These are phyloP conservation scores for Myochromella boudieri DNA, from an alignment of 768 basidiomycete species.

Conservation along the genomic window DNA sequence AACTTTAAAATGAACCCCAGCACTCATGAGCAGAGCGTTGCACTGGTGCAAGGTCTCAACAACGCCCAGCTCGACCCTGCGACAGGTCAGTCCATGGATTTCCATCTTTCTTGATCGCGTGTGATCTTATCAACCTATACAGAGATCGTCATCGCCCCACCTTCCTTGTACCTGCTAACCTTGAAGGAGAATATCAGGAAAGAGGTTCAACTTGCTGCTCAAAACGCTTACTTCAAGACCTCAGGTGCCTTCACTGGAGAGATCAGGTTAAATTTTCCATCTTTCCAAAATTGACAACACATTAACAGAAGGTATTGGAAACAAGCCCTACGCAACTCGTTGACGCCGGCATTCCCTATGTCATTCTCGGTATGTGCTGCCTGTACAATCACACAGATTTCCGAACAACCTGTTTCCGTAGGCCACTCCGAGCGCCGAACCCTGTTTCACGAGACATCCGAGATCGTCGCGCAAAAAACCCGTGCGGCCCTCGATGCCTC, in stretches of 20 bases:
- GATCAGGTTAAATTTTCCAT: conserved; percentile 74
- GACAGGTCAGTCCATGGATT: conserved; percentile 53
- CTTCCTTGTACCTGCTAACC: conserved; percentile 82
- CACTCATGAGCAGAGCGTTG: conserved; percentile 59
- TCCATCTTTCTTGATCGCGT: conserved; percentile 11
- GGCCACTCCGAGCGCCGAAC: conserved; percentile 97
- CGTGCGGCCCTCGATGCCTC: conserved; percentile 74
- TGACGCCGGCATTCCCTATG: conserved; percentile 86
- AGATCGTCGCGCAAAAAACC: conserved; percentile 82
- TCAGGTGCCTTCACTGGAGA: conserved; percentile 96
- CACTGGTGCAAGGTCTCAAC: conserved; percentile 73
- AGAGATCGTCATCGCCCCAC: conserved; percentile 96
- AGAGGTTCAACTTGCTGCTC: conserved; percentile 80
- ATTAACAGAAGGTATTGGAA: no score
- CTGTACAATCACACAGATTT: background rate
- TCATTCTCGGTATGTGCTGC: conserved; percentile 74
- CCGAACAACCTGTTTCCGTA: conserved; percentile 2
- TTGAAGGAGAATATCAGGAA: conserved; percentile 61
- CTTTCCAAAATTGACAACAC: no score
- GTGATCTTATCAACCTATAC: conserved; percentile 18
- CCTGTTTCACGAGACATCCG: conserved; percentile 86
- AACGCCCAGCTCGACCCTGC: conserved; percentile 72
- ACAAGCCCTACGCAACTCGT: conserved; percentile 77
- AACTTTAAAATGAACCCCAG: conserved; percentile 98
- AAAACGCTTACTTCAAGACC: conserved; percentile 85